Base-by-base conservation (phyloP, 805 yeast genomes). In the Kluyveromyces nonfermentans region DNA sequence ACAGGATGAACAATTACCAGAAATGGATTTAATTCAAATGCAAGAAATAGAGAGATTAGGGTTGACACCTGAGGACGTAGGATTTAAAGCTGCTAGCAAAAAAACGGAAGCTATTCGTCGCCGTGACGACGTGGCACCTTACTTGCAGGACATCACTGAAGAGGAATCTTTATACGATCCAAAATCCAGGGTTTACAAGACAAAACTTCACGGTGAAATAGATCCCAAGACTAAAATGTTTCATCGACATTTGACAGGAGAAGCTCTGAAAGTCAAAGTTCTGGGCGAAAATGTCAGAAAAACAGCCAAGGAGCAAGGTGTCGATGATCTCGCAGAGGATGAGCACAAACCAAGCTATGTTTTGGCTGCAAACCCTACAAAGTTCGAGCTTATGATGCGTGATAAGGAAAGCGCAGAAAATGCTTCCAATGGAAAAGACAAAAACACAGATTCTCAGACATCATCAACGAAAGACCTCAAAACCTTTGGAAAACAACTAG, bases 91-190 rank as follows among this genome's bases (percentile, higher is more conserved):
- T 4, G 31, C n/a, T 19, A 10, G 17, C 18, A 32, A 20, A 18
- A 31, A 16, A 31, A n/a, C 8, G 16, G 20, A 31, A 4, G 60
- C 74, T 7, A 72, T 83, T 0, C 64, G 95, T 40, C 77, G 83
- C 28, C 59, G 89, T 43, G 83, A 80, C 48, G 96, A 87, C 55
- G 77, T 77, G 33, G 94, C 96, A n/a, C 62, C 77, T 49, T 77
- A 86, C 68, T 55, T 77, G 53, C 65, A 76, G 56, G 71, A 80
- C 36, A 63, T 75, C 9, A 66, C 70, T 48, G 56, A 71, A 1
- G 69, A 63, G 21, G 72, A 69, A 35, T 60, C 73, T 7, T 68
- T 70, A 18, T 74, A 74, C 52, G 78, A 78, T 53, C 80, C 82
- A 1, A 75, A 71, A 53, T 70, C 81, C 2, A 63, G 80, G 44